Evolutionary conservation across 1,284 basidiomycete genomes (phyloP).

Genomic region (Ceratobasidium theobromae): DNA sequence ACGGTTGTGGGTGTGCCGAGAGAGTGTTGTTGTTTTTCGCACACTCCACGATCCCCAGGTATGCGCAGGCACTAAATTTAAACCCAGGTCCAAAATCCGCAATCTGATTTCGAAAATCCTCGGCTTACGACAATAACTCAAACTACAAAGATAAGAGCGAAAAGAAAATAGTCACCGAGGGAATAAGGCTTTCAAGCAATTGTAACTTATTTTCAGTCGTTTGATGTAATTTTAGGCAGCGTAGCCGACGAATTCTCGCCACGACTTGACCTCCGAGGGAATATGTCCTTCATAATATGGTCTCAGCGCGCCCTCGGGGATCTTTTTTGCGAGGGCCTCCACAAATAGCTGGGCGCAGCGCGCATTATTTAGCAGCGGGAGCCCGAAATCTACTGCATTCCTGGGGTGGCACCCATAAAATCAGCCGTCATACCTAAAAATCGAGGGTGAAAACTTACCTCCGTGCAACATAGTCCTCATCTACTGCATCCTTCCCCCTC

Average conservation of each 20-base stretch:
- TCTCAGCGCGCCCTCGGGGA: slow-evolving; percentile 78
- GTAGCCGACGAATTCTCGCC: slow-evolving; percentile 82
- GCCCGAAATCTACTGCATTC: slow-evolving; percentile 90
- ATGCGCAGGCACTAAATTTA: no score
- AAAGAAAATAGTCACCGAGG: neutral
- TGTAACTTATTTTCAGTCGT: no score
- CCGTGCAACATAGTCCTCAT: slow-evolving; percentile 97
- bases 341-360: slow-evolving; percentile 89
- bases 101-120: no score
- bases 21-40: no score
- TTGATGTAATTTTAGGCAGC: slow-evolving; percentile 60
- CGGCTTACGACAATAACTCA: no score
- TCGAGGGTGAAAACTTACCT: slow-evolving; percentile 51
- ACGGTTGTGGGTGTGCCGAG: no score
- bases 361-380: slow-evolving; percentile 89
- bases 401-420: slow-evolving; percentile 45
- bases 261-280: slow-evolving; percentile 91
- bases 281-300: slow-evolving; percentile 87
- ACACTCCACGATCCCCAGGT: no score
- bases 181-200: neutral
- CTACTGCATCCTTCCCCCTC: slow-evolving; percentile 75
- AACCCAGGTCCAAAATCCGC: no score
- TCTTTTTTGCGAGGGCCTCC: slow-evolving; percentile 85
- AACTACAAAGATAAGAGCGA: neutral
- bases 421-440: neutral